phyloP scores from a whole-genome alignment of 1,139 yeast species.

The Debaryomycetaceae sp. region DNA sequence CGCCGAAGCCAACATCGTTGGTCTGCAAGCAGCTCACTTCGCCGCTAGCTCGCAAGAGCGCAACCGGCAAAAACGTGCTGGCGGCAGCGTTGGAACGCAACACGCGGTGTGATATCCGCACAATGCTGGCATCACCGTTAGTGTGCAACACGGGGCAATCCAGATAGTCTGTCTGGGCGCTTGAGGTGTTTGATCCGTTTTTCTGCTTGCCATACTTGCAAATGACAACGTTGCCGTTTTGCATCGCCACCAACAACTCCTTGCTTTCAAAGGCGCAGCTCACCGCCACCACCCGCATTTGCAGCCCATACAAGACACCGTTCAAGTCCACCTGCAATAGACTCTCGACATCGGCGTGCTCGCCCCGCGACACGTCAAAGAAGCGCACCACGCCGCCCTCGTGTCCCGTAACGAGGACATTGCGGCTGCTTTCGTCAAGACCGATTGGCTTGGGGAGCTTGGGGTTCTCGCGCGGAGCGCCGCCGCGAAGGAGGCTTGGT shows the following conservation, averaged over 20 bases:
- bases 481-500: constrained; percentile 61
- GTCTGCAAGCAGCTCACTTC: constrained; percentile 58
- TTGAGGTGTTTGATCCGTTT: constrained; percentile 10
- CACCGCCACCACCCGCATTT: constrained; percentile 49
- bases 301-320: constrained; percentile 27
- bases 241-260: constrained; percentile 70
- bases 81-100: constrained; percentile 29
- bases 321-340: constrained; percentile 33
- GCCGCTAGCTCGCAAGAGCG: constrained; percentile 40
- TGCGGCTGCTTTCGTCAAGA: constrained; percentile 49
- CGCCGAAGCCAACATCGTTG: constrained; percentile 82
- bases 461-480: constrained; percentile 54
- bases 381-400: constrained; percentile 72
- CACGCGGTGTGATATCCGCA: constrained; percentile 28
- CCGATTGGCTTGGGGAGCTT: constrained; percentile 44
- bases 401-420: constrained; percentile 77
- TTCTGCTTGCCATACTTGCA: constrained; percentile 59
- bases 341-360: constrained; percentile 54
- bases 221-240: constrained; percentile 69
- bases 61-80: constrained; percentile 59
- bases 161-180: constrained; percentile 19
- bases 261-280: constrained; percentile 75
- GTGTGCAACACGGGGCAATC: constrained; percentile 29
- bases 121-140: constrained; percentile 33
- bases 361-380: constrained; percentile 80